Base-by-base conservation (phyloP, 345 rosid genomes). In the Populus alba region DNA sequence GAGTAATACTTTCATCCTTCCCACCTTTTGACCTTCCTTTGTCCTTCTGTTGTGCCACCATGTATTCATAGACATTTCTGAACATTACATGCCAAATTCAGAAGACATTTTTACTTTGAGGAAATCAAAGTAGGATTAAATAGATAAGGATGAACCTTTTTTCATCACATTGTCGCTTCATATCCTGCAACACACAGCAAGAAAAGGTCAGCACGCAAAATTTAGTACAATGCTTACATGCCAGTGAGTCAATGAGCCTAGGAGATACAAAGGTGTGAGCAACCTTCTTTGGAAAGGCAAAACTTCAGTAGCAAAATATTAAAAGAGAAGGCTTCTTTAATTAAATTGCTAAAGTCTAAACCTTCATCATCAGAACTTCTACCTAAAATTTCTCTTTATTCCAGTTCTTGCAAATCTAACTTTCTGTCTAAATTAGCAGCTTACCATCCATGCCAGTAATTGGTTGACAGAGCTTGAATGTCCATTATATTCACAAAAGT, bases 131-230 rank as follows among this genome's bases (percentile, higher is more conserved):
- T 71, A 47, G 73, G 33, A 57, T 31, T 61, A 33, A 67, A 22
- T 45, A 51, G 55, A 75, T 78, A 79, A 66, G 49, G 70, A 80
- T 81, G 39, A 70, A 94, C 99, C 97, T 91, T 89, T 97, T 97
- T 78, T 90, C 98, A 67, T 97, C 96, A 31, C 99, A 97, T 78
- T 92, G 99, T 74, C 90, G 90, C 88, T 94, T 97, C 99, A 97
- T 97, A 83, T 97, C 98, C 99, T 97, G 92, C 80, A 86, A 51
- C 70, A 69, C 20, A 66, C 35, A 72, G 67, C 70, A 85, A 77
- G 51, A 79, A 67, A 77, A 70, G 49, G 35, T 35, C 61, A 78
- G 3, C 83, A 75, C 79, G 77, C 66, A 37, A 76, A 81, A 66
- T 22, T 25, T 35, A 39, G 41, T 35, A 39, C 37, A 59, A 75